Evolutionary conservation across 352 stramenopile genomes (phyloP).

Genomic region (Phytophthora crassamura): DNA sequence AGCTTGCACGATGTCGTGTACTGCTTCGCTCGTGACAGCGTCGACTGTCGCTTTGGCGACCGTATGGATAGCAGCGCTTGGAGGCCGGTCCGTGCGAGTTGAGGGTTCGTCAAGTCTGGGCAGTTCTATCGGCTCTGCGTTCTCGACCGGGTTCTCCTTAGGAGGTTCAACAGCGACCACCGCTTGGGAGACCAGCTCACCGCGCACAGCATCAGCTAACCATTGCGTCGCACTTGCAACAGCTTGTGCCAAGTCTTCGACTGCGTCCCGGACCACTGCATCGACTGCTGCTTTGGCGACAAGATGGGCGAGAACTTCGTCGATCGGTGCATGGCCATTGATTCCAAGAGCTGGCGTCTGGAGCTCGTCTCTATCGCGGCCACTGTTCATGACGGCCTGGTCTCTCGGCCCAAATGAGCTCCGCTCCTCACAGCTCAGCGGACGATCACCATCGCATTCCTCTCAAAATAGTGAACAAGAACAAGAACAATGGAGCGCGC

Average conservation of each 20-base stretch:
- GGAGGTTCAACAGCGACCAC: not conserved
- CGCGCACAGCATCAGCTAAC: slow-evolving; percentile 16
- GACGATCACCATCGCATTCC: slow-evolving; percentile 16
- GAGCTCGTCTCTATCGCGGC: slow-evolving; percentile 1
- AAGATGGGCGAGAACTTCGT: slow-evolving; percentile 9
- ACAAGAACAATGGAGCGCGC: not conserved
- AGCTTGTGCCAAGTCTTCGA: slow-evolving; percentile 23
- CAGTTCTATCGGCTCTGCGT: not conserved
- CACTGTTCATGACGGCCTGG: slow-evolving; percentile 10
- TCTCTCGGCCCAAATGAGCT: slow-evolving; percentile 23
- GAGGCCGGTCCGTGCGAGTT: not conserved
- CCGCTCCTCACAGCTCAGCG: no score
- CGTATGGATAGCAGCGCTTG: slow-evolving; percentile 18
- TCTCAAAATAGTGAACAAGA: slow-evolving; percentile 30
- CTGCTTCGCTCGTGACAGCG: slow-evolving; percentile 11
- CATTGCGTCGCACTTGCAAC: slow-evolving; percentile 25
- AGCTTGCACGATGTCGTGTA: slow-evolving; percentile 17
- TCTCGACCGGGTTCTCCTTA: not conserved
- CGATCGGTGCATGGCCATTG: not conserved
- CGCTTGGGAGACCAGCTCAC: slow-evolving; percentile 22
- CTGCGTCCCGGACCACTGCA: slow-evolving; percentile 14
- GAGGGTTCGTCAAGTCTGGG: not conserved
- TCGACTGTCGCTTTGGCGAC: slow-evolving; percentile 31
- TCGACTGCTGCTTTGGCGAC: slow-evolving; percentile 20
- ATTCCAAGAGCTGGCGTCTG: slow-evolving; percentile 12